Conservation (phyloP, 225 moss, liverwort and hornwort genomes). For the Pseudisothecium myosuroides region DNA sequence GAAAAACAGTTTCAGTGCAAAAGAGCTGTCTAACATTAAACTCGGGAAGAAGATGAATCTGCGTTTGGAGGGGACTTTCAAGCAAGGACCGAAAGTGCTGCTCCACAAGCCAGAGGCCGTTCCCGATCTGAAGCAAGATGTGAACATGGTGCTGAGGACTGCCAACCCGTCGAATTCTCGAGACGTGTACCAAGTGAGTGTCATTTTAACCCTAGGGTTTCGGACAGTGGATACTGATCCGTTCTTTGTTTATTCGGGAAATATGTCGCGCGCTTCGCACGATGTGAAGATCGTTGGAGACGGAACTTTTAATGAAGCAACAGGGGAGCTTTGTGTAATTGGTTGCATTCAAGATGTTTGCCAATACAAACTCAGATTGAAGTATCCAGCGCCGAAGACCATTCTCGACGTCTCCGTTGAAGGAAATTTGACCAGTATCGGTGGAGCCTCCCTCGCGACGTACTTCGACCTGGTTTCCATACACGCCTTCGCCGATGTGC, state of each 20-base stretch:
- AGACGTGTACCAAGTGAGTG: neutral
- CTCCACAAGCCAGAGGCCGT: neutral
- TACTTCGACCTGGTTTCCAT: slow-evolving; percentile 16
- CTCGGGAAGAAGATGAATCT: neutral
- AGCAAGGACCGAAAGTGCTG: neutral
- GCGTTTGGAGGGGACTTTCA: neutral
- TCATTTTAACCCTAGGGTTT: neutral
- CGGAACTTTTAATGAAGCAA: neutral
- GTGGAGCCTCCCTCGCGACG: no score
- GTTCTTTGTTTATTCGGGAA: neutral
- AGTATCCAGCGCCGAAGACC: slow-evolving; percentile 10
- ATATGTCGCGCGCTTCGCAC: neutral
- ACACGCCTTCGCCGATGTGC: neutral
- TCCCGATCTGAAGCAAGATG: neutral
- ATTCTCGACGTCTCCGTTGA: neutral
- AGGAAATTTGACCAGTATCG: slow-evolving; percentile 2
- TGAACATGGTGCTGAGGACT: neutral
- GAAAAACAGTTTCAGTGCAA: neutral
- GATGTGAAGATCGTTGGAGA: neutral
- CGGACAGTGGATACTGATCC: neutral
- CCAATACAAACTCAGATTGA: slow-evolving; percentile 3
- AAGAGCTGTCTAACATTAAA: neutral
- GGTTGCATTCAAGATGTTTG: slow-evolving; percentile 8
- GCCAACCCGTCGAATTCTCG: neutral
- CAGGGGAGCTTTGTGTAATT: slow-evolving; percentile 9